Evolutionary conservation across 1,139 yeast genomes (phyloP).

Genomic region (Chernovozyma sophiae-reginae): DNA sequence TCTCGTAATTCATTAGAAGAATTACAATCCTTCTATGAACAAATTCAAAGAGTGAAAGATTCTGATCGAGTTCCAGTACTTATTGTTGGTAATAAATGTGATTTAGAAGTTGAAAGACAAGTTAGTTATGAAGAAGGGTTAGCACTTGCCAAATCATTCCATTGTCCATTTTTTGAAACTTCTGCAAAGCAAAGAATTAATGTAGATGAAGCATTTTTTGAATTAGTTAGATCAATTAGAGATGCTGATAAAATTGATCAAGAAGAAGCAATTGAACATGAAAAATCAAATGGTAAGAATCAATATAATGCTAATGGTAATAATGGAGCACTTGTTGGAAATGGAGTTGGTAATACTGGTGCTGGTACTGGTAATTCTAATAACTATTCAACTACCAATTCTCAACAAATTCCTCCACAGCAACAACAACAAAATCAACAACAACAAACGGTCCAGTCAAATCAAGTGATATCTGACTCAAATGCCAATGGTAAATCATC

Average conservation of each 20-base stretch:
- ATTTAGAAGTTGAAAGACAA: slow-evolving; percentile 66
- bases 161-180: slow-evolving; percentile 85
- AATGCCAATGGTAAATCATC: slow-evolving; percentile 3
- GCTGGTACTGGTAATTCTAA: slow-evolving; percentile 8
- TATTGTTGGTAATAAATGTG: slow-evolving; percentile 67
- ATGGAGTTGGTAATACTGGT: slow-evolving; percentile 9
- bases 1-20: slow-evolving; percentile 79
- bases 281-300: slow-evolving; percentile 3
- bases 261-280: slow-evolving; percentile 7
- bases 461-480: slow-evolving; percentile 3
- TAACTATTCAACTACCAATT: slow-evolving; percentile 8
- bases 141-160: slow-evolving; percentile 66
- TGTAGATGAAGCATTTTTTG: slow-evolving; percentile 88
- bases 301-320: slow-evolving; percentile 6
- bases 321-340: slow-evolving; percentile 18
- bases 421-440: slow-evolving; percentile 5
- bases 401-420: slow-evolving; percentile 3
- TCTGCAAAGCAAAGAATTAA: slow-evolving; percentile 91
- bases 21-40: slow-evolving; percentile 72
- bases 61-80: slow-evolving; percentile 67
- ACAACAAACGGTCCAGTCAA: no score
- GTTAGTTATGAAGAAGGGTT: slow-evolving; percentile 81
- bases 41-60: slow-evolving; percentile 82
- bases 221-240: slow-evolving; percentile 60
- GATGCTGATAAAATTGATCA: slow-evolving; percentile 13